These are phyloP conservation scores for Amanita exitialis DNA, from an alignment of 768 basidiomycete genomes.

Conservation along the genomic window DNA sequence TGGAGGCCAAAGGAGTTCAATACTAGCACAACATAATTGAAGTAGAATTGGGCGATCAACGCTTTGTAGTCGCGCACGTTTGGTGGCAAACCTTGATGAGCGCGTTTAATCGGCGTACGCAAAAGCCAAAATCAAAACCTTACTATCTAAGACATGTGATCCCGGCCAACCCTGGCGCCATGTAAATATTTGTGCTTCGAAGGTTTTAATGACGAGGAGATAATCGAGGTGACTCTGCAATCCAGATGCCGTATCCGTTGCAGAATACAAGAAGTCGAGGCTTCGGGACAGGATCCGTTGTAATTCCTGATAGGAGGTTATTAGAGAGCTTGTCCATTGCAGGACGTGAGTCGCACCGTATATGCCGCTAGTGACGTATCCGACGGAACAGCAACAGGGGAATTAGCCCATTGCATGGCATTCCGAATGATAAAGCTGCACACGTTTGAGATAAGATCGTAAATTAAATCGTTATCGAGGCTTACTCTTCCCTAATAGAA, in stretches of 20 bases:
- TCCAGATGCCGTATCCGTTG: constrained; percentile 70
- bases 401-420: constrained; percentile 62
- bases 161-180: constrained; percentile 50
- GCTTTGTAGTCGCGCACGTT: constrained; percentile 31
- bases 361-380: constrained; percentile 71
- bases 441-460: constrained; percentile 6
- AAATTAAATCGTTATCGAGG: constrained; percentile 9
- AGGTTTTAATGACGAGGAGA: constrained; percentile 70
- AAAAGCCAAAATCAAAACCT: constrained; percentile 10
- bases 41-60: constrained; percentile 63
- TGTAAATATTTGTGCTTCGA: constrained; percentile 65
- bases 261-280: constrained; percentile 85
- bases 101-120: neutral
- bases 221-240: constrained; percentile 82
- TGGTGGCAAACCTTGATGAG: constrained; percentile 16
- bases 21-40: constrained; percentile 78
- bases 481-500: constrained; percentile 88
- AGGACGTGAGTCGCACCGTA: constrained; percentile 40
- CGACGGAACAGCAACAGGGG: constrained; percentile 48
- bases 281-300: constrained; percentile 86
- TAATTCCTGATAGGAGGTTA: constrained; percentile 44
- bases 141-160: constrained; percentile 19
- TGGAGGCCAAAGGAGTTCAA: constrained; percentile 95
- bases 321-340: constrained; percentile 5
- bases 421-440: constrained; percentile 80